Conservation (phyloP, 129 eudicot genomes). For the Kitagawia praeruptora region DNA sequence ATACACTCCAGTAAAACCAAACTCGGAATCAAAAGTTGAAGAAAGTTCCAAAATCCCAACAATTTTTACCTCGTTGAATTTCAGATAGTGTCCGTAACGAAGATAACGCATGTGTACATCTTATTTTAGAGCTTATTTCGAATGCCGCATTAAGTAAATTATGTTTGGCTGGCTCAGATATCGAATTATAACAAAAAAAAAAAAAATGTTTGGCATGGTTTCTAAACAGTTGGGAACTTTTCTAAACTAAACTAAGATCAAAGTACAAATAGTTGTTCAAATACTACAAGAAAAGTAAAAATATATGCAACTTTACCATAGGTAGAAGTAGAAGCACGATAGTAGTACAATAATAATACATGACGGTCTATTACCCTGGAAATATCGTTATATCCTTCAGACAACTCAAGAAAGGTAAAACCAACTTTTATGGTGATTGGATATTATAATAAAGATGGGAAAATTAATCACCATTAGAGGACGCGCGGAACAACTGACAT, state of each 20-base stretch:
- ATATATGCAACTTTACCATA: not conserved
- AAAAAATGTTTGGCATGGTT: too few relatives aligned
- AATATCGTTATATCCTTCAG: not conserved
- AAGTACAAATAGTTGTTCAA: not conserved
- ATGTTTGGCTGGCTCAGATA: too few relatives aligned
- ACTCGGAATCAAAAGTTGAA: not conserved
- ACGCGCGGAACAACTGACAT: slow-evolving; percentile 13
- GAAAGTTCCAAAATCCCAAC: not conserved
- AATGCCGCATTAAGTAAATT: too few relatives aligned
- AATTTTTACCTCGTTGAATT: not conserved
- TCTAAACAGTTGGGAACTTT: not conserved
- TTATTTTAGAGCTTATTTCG: too few relatives aligned
- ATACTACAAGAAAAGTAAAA: not conserved
- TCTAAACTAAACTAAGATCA: not conserved
- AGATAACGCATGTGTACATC: not conserved
- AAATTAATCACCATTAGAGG: slow-evolving; percentile 12
- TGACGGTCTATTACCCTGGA: not conserved
- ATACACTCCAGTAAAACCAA: not conserved
- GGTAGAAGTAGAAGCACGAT: not conserved
- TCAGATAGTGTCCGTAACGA: not conserved
- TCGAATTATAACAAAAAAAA: too few relatives aligned
- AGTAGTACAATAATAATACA: not conserved
- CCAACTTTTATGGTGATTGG: not conserved
- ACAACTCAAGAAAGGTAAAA: not conserved
- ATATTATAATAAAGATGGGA: slow-evolving; percentile 2